These are phyloP conservation scores for Lactarius psammicola DNA, from an alignment of 768 basidiomycete genomes.

Conservation along the genomic window DNA sequence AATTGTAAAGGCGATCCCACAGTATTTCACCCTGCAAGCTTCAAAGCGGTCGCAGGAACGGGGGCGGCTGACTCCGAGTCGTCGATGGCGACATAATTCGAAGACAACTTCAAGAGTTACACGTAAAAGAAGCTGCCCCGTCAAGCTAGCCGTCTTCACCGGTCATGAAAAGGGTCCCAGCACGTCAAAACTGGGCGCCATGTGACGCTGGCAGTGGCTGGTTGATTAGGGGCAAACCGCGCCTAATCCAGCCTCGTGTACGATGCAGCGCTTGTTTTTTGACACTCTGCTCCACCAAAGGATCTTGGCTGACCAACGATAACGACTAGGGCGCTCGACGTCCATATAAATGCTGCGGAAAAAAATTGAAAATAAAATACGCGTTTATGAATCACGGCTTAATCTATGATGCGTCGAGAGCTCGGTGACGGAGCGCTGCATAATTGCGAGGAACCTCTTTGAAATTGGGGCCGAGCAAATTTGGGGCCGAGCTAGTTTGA, in stretches of 20 bases:
- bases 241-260: neutral
- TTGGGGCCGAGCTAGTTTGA: neutral
- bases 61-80: neutral
- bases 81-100: constrained; percentile 4
- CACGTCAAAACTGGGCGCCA: neutral
- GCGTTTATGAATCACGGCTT: neutral
- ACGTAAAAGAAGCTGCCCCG: neutral
- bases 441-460: neutral
- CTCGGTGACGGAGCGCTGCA: neutral
- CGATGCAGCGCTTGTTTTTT: neutral
- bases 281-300: neutral
- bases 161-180: constrained; percentile 10
- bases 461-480: neutral
- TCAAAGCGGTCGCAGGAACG: neutral
- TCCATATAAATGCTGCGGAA: neutral
- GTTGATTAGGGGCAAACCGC: neutral
- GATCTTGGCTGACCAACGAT: too few species aligned
- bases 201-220: constrained; percentile 6
- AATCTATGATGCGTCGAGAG: neutral
- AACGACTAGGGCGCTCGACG: neutral
- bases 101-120: neutral
- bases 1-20: neutral
- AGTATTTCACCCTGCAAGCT: neutral
- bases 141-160: constrained; percentile 12
- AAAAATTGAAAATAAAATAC: neutral